Evolutionary conservation across 2,329 filamentous ascomycete genomes (phyloP).

Genomic region (Nigrospora oryzae): DNA sequence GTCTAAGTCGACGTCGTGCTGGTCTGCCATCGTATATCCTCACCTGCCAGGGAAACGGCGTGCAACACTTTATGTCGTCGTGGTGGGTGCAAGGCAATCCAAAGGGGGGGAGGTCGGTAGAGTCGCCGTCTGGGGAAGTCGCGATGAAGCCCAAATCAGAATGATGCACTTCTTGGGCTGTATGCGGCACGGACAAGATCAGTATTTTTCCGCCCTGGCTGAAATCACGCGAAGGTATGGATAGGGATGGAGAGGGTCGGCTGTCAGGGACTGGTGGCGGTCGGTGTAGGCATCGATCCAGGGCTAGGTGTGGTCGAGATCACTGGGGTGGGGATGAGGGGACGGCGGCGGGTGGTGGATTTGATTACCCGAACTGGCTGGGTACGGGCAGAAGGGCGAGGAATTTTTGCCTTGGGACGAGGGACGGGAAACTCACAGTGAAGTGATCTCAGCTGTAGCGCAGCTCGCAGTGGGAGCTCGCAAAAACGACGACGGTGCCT

Average conservation of each 20-base stretch:
- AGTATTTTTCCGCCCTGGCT: background rate
- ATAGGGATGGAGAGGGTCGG: background rate
- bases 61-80: slow-evolving; percentile 16
- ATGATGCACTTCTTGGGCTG: slow-evolving; percentile 7
- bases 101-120: slow-evolving; percentile 3
- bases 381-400: slow-evolving; percentile 1
- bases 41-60: slow-evolving; percentile 34
- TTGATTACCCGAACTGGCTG: background rate
- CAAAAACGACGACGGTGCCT: background rate
- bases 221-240: background rate
- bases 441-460: slow-evolving; percentile 30
- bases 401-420: slow-evolving; percentile 5
- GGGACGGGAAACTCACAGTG: slow-evolving; percentile 23
- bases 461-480: slow-evolving; percentile 14
- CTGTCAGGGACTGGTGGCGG: background rate
- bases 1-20: slow-evolving; percentile 92
- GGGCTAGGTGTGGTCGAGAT: background rate
- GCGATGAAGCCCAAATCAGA: slow-evolving; percentile 5
- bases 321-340: slow-evolving; percentile 2
- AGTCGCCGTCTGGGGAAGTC: slow-evolving; percentile 2
- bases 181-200: background rate
- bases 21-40: slow-evolving; percentile 49
- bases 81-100: slow-evolving; percentile 12
- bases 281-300: slow-evolving; percentile 1
- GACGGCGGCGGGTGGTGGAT: background rate